Conservation (phyloP, 306 rosid genomes). For the Hippophae gyantsensis region DNA sequence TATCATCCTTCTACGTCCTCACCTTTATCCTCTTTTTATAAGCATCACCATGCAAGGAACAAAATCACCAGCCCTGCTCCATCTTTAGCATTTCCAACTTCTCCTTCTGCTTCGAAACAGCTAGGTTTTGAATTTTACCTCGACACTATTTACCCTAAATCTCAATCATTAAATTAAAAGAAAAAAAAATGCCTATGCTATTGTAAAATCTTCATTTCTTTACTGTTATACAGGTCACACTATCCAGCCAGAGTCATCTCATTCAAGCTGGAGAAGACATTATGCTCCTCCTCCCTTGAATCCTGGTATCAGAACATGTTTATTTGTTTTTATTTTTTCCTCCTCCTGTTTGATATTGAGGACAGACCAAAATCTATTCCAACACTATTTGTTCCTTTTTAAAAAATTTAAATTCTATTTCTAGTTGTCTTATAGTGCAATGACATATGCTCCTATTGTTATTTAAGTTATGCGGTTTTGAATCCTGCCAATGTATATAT, state of each 20-base stretch:
- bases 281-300: constrained; percentile 48
- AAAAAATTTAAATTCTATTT: no score
- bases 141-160: neutral
- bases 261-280: constrained; percentile 25
- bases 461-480: no score
- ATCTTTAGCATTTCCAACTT: constrained; percentile 38
- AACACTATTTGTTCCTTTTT: no score
- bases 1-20: constrained; percentile 39
- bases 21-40: constrained; percentile 35
- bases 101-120: constrained; percentile 39
- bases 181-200: neutral
- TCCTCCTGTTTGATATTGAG: constrained; percentile 3
- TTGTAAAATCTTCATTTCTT: neutral
- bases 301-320: constrained; percentile 37
- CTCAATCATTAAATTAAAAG: neutral
- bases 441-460: no score
- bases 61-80: constrained; percentile 50
- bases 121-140: constrained; percentile 39
- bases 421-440: no score
- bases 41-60: constrained; percentile 40
- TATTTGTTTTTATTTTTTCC: constrained; percentile 10
- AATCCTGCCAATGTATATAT: no score
- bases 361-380: no score
- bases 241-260: constrained; percentile 38
- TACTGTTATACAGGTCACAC: constrained; percentile 32